Base-by-base conservation (phyloP, 805 yeast species). In the Barnettozyma salicaria region DNA sequence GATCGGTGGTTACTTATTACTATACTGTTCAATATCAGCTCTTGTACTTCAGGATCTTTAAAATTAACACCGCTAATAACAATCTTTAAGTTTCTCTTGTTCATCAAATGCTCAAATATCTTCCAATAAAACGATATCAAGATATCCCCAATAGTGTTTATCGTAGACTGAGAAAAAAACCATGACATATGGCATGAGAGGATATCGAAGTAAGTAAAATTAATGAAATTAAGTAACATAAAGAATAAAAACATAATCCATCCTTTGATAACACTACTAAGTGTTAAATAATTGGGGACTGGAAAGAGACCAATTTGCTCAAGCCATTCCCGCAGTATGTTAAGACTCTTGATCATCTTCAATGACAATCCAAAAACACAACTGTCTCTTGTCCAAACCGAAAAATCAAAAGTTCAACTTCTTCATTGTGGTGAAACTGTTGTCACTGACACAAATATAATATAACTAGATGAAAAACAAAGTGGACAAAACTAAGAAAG, bases 1-100 rank as follows among this genome's bases (percentile, higher is more conserved):
- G 92, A 79, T 34, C 67, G 67, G 54, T 87, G 96, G 50, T 86
- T 87, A 34, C 74, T 59, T 33, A 61, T 21, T 40, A 63, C 34
- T 37, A 56, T 19, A 35, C 69, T 70, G 21, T 58, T 50, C 39
- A 62, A 63, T 33, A 63, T 42, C 4, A 48, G 40, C 6, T 43
- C 43, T 23, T 43, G 48, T 7, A 33, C 30, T 10, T 26, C 40
- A n/a, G 44, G 43, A 19, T 51, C 53, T 26, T 42, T 47, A 34
- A 52, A 44, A 28, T 54, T 48, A 7, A 52, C 23, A 2, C 57
- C 59, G 18, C 50, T 43, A n/a, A 53, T 45, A 9, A 51, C 50
- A 19, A 54, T 49, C 31, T 49, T 52, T 19, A 54, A 39, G 36
- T 51, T 48, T 10, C 47, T 43, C 37, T 46, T 51, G 34, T 42